These are phyloP conservation scores for Ceratocystis cubensis DNA, from an alignment of 2,329 filamentous ascomycete genomes.

Conservation along the genomic window DNA sequence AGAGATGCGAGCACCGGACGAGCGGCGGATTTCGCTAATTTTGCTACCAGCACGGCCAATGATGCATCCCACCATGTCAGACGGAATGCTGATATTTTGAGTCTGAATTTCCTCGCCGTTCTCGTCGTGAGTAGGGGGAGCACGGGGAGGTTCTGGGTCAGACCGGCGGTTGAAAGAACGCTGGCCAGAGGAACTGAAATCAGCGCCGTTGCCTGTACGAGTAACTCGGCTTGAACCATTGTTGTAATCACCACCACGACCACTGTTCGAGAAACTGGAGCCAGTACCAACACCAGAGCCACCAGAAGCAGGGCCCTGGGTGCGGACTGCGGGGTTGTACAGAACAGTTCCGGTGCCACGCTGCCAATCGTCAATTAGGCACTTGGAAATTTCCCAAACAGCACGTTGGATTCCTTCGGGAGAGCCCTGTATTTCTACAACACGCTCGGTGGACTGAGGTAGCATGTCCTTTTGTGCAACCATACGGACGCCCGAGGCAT, in stretches of 20 bases:
- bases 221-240: constrained; percentile 59
- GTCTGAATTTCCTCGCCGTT: constrained; percentile 97
- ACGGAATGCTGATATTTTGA: constrained; percentile 98
- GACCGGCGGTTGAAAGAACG: constrained; percentile 66
- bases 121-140: constrained; percentile 80
- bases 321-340: constrained; percentile 91
- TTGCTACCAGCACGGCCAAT: constrained; percentile 91
- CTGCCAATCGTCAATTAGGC: constrained; percentile 93
- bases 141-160: constrained; percentile 70
- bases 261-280: constrained; percentile 29
- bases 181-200: constrained; percentile 75
- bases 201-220: constrained; percentile 93
- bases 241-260: constrained; percentile 41
- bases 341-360: constrained; percentile 92
- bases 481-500: constrained; percentile 94
- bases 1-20: constrained; percentile 89
- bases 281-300: constrained; percentile 32
- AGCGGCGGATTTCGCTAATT: constrained; percentile 97
- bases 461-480: constrained; percentile 99
- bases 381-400: constrained; percentile 98
- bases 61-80: constrained; percentile 99
- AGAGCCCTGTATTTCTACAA: constrained; percentile 91
- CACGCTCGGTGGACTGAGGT: constrained; percentile 92
- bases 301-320: constrained; percentile 52
- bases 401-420: constrained; percentile 93